Base-by-base conservation (phyloP, 441 rosid species). In the Capsella rubella region DNA sequence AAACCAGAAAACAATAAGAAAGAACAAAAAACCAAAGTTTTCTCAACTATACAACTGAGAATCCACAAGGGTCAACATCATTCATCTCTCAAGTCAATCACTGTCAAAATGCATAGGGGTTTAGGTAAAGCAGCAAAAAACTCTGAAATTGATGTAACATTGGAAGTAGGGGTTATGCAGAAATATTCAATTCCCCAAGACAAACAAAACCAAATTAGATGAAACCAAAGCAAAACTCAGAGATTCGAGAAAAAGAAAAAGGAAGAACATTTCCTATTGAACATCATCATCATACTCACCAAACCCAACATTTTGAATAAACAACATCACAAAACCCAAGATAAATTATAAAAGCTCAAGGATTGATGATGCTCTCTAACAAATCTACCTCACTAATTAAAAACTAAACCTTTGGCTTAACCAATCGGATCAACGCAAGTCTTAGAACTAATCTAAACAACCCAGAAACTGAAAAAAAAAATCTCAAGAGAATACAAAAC, bases 341-440 rank as follows among this genome's bases (percentile, higher is more conserved):
- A 40, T 40, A 0, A 45, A 40, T 13, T 2, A 21, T 21, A 21
- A 39, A 67, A 78, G 70, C 74, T 64, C 76, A 37, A 71, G 5
- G 43, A 71, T 50, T 65, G 25, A 76, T 65, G 25, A 70, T 52
- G 5, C 10, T 25, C 29, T 57, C 54, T 32, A 29, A 43, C 13
- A 29, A 57, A 58, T 25, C 66, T 37, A 39, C 4, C 18, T 21
- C 61, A 77, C 8, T 69, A 56, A 39, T 25, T 14, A 47, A 58
- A 71, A 70, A 45, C 64, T 34, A 65, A 57, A 64, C 42, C 29
- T 49, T 65, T 43, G 39, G 42, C 47, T 76, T 52, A 67, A 5
- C 45, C n/a, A 66, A 76, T 73, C 79, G 76, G 85, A 86, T 85
- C 83, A 82, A 80, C 14, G 25, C 15, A 57, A 45, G 54, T 55